Evolutionary conservation across 805 yeast genomes (phyloP).

Genomic region (Metschnikowia cubensis): DNA sequence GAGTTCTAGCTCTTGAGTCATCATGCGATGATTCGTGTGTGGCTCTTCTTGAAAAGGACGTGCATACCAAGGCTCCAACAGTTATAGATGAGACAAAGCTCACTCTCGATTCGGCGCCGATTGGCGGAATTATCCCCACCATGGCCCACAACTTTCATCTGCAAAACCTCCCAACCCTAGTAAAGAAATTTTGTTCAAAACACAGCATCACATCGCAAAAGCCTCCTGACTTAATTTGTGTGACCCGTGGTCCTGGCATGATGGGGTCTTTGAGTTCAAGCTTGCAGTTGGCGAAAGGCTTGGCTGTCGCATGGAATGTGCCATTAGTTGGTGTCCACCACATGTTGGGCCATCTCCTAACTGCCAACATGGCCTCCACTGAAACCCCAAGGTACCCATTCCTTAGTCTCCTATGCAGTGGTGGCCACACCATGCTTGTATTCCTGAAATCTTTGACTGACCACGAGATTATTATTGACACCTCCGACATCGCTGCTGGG

Average conservation of each 20-base stretch:
- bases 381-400: slow-evolving; percentile 49
- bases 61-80: slow-evolving; percentile 35
- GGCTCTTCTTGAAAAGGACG: slow-evolving; percentile 58
- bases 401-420: slow-evolving; percentile 75
- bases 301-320: slow-evolving; percentile 68
- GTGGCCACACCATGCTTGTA: slow-evolving; percentile 93
- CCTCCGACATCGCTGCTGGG: slow-evolving; percentile 87
- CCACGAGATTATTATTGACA: slow-evolving; percentile 72
- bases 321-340: slow-evolving; percentile 93
- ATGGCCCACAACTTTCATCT: slow-evolving; percentile 82
- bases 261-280: slow-evolving; percentile 82
- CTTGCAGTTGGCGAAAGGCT: slow-evolving; percentile 78
- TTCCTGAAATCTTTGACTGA: slow-evolving; percentile 53
- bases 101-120: slow-evolving; percentile 60
- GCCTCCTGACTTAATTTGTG: slow-evolving; percentile 75
- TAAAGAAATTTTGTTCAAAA: slow-evolving; percentile 39
- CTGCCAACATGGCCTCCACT: slow-evolving; percentile 28
- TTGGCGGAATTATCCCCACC: slow-evolving; percentile 88
- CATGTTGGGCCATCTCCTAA: slow-evolving; percentile 87
- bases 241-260: slow-evolving; percentile 97
- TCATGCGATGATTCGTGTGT: slow-evolving; percentile 96
- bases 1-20: slow-evolving; percentile 81
- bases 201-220: slow-evolving; percentile 25
- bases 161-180: slow-evolving; percentile 47
- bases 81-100: slow-evolving; percentile 56